Base-by-base conservation (phyloP, 1,284 basidiomycete genomes). In the Kwoniella shivajii region DNA sequence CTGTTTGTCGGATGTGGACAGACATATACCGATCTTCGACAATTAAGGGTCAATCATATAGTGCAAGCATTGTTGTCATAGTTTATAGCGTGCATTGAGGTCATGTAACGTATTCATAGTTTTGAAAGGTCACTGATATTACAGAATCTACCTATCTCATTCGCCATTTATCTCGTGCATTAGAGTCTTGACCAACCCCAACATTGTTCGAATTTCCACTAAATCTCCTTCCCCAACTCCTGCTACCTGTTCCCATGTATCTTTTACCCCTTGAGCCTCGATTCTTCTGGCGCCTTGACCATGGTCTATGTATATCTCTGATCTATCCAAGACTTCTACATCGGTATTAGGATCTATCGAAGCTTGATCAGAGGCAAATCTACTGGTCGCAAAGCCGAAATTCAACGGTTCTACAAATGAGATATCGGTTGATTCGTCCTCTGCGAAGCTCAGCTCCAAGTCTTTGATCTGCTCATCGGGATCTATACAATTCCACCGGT, bases 1-100 rank as follows among this genome's bases (percentile, higher is more conserved):
- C 83, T 96, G 26, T 97, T 97, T 73, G 92, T 97, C 62, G 93
- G 93, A 11, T 95, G 92, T 72, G 93, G 93, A 38, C 92, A 95
- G 86, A 97, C 94, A 3, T 97, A 96, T 75, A 95, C 92, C 38
- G 93, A 97, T 78, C 78, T 97, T 65, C 82, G 91, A 50, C 90
- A 94, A 74, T 75, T 97, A 64, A 83, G 88, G 52, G 93, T 96
- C 27, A 84, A 83, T n/a, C 94, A 95, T 72, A 92, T 97, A 59
- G 93, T 97, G 7, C 86, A 92, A 67, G 92, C 92, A 38, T 86
- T 97, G 68, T 52, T 63, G 39, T 61, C 60, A 42, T 65, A 54
- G 39, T 30, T 27, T 38, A 43, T 29, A 43, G 26, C 41, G 10
- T 51, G 18, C 41, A 37, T 34, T 36, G 31, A 14, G 22, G 16